Base-by-base conservation (phyloP, 441 rosid genomes). In the Gossypium laxum region DNA sequence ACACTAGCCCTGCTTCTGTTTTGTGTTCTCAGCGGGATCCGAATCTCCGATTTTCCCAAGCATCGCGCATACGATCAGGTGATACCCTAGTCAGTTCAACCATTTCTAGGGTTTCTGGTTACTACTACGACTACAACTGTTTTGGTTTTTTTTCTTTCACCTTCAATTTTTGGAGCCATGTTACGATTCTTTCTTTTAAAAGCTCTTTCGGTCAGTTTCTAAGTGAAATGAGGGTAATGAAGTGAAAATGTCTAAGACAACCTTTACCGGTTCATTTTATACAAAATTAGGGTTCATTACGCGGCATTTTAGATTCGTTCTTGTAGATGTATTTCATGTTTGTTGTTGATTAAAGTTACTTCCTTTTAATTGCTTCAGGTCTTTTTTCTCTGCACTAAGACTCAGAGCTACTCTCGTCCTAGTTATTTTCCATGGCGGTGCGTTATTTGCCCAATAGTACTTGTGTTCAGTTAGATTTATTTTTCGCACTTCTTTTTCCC, bases 371-470 rank as follows among this genome's bases (percentile, higher is more conserved):
- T 71, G 64, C 71, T 72, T 22, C 75, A 84, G 87, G 67, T 64
- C 47, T 56, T 67, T 60, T 59, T 61, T 60, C 71, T 60, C 65
- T 56, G 63, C 73, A 54, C 2, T 51, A 41, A 21, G 43, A 60
- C 66, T 71, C 24, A 17, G 22, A 43, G 71, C 17, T 58, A 28
- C 52, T 28, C 21, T 68, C 28, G 1, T 50, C 30, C 50, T 7
- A 48, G 21, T 73, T 59, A 48, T 56, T 19, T 51, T 34, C 32
- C 45, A 86, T 86, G 87, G 77, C 74, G 87, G 85, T 86, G 69
- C 30, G 85, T 73, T 48, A 3, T 26, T 50, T 21, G 10, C 75
- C 7, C 8, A 17, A 1, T 54, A 12, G 6, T 15, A 18, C 70
- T 24, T 66, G 17, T 47, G 48, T 63, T 65, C 5, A 64, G 54